Evolutionary conservation across 306 rosid species (phyloP).

Genomic region (Astragalus glycyphyllos): DNA sequence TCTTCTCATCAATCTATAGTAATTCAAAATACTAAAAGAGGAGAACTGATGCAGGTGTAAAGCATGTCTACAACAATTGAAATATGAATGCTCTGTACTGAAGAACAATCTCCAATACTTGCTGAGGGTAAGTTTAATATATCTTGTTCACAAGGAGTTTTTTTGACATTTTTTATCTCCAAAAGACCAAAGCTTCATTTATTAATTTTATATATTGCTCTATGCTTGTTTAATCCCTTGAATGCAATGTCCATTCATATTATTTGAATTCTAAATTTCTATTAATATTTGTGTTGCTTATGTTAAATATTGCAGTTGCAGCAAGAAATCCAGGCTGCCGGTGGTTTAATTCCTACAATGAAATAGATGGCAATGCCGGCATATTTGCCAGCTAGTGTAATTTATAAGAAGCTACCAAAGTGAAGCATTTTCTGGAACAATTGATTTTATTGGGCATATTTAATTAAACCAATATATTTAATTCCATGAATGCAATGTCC

Average conservation of each 20-base stretch:
- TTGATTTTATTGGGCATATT: too few relatives aligned
- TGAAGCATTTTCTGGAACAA: slow-evolving; percentile 32
- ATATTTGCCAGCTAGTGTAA: background rate
- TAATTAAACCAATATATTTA: too few relatives aligned
- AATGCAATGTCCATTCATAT: background rate
- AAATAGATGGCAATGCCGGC: slow-evolving; percentile 39
- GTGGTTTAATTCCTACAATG: slow-evolving; percentile 56
- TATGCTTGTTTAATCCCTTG: too few relatives aligned
- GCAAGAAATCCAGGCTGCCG: slow-evolving; percentile 58
- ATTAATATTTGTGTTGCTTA: background rate
- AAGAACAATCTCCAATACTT: slow-evolving; percentile 58
- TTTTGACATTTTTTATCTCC: too few relatives aligned
- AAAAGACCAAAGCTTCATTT: background rate
- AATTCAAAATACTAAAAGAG: background rate
- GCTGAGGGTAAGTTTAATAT: slow-evolving; percentile 51
- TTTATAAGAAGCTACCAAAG: too few relatives aligned
- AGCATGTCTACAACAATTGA: slow-evolving; percentile 59
- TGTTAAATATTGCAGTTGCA: slow-evolving; percentile 52
- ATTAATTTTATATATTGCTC: too few relatives aligned
- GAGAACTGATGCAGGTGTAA: slow-evolving; percentile 53
- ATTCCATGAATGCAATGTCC: too few relatives aligned
- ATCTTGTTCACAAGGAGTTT: background rate
- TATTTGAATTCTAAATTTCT: background rate
- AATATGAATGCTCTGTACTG: slow-evolving; percentile 55
- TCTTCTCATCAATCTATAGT: too few relatives aligned